Base-by-base conservation (phyloP, 176 grass and related monocot genomes). In the Calamus simplicifolius region DNA sequence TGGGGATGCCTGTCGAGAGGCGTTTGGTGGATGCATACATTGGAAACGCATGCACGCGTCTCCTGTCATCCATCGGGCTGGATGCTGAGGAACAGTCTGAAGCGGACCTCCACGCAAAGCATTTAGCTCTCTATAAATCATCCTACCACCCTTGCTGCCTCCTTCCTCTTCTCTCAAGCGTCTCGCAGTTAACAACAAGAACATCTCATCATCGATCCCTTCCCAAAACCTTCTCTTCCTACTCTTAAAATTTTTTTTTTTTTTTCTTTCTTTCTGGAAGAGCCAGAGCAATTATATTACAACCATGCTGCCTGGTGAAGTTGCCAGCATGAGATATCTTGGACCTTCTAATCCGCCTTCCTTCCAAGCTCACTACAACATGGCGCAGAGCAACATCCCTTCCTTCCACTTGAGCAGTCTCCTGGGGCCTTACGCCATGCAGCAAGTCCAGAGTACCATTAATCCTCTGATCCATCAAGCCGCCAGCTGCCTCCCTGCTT, bases 301-400 rank as follows among this genome's bases (percentile, higher is more conserved):
- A 28, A 75, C 27, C 75, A 99, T 99, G 94, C 67, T 89, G 71
- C 80, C 82, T 10, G 77, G 86, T 59, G 94, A 88, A 63, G 80
- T 93, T 61, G 88, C 85, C 31, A 93, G 88, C 53, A 28, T 99
- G 53, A 67, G 59, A 52, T 92, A 85, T 81, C 48, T 98, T 17
- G 72, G 74, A 52, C 56, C 77, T 21, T 51, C 76, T 25, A 81
- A 73, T 48, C 72, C 81, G 27, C 63, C 73, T 30, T 64, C 80
- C 63, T 85, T 98, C 81, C 72, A 74, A 17, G 38, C 79, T 28
- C 84, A 92, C 63, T 92, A 81, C 76, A 78, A 88, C 68, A 81
- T 76, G 61, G 51, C 70, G 25, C 70, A 18, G 29, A 81, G 50
- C 38, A 77, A 83, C 31, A 69, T 56, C 19, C 66, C 73, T 63